Base-by-base conservation (phyloP, 768 basidiomycete species). In the Leccinum imitatum region DNA sequence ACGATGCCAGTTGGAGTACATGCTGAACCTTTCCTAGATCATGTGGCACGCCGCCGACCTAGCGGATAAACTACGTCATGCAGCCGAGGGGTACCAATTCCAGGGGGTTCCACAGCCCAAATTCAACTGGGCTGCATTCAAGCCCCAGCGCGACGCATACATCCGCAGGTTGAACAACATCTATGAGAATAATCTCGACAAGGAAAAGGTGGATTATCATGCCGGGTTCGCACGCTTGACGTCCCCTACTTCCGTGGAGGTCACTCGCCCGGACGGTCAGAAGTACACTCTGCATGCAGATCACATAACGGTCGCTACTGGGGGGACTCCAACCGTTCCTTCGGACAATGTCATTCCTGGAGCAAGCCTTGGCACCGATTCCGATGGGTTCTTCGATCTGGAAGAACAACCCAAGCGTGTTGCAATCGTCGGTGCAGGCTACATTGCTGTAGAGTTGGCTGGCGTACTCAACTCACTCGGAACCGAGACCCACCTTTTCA, bases 31-130 rank as follows among this genome's bases (percentile, higher is more conserved):
- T 59, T 56, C 59, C 14, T 30, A 96, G 93, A 87, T 99, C 57
- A 98, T 98, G 96, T 99, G 96, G 96, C 90, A 95, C 63, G 93
- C 93, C 44, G 91, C 92, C 27, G 93, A 95, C 75, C 77, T 93
- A 58, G 87, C 89, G 31, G 95, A 98, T 69, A 91, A 89, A 73
- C 75, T 98, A 35, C 79, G 81, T 27, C 84, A 91, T 65, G 91
- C 95, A 5, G 80, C 83, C 15, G 71, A 81, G n/a, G 87, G 84
- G 17, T 93, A 90, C 75, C 82, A 87, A 54, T 88, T 91, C 69
- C 81, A 82, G 60, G 88, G 87, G 48, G 64, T 85, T 57, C 72
- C 76, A 50, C 65, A 79, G 27, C 80, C 84, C 56, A 81, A 84
- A 68, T 96, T 98, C 73, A 82, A 91, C 78, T 99, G 97, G 97